Conservation (phyloP, 2,329 filamentous ascomycete genomes). For the Huntiella savannae region DNA sequence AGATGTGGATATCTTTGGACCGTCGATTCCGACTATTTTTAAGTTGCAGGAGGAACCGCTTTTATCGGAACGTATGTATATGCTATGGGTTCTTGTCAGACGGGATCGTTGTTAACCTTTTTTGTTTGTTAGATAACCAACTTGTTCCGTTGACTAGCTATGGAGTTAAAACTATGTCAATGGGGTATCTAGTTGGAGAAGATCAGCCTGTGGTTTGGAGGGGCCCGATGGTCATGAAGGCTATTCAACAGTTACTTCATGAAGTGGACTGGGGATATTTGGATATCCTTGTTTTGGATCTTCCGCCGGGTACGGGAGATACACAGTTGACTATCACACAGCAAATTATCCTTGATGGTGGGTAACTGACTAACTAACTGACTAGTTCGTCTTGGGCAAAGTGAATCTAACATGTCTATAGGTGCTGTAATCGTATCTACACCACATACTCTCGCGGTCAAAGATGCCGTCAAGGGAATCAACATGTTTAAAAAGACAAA, state of each 20-base stretch:
- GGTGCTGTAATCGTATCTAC: constrained; percentile 77
- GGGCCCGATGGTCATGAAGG: constrained; percentile 94
- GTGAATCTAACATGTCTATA: constrained; percentile 16
- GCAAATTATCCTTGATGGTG: constrained; percentile 71
- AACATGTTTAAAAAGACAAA: constrained; percentile 81
- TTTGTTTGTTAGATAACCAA: constrained; percentile 45
- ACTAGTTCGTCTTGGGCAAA: not conserved
- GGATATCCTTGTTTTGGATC: constrained; percentile 73
- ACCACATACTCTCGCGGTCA: constrained; percentile 78
- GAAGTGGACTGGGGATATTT: constrained; percentile 86
- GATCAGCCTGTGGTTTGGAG: constrained; percentile 81
- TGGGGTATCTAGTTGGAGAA: constrained; percentile 77
- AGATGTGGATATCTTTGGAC: constrained; percentile 92
- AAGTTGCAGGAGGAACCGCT: constrained; percentile 63
- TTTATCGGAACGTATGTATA: constrained; percentile 42
- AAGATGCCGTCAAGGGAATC: constrained; percentile 80
- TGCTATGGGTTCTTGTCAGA: constrained; percentile 16
- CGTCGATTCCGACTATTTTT: constrained; percentile 79
- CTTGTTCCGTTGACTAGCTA: constrained; percentile 82
- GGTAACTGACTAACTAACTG: constrained; percentile 17
- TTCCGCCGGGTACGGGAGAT: constrained; percentile 88
- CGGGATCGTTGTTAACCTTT: not conserved
- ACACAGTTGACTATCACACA: constrained; percentile 95
- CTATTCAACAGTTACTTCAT: constrained; percentile 82
- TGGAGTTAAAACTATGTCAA: constrained; percentile 94